phyloP scores from a whole-genome alignment of 2,329 filamentous ascomycete species.

The Arthrobotrys iridis region DNA sequence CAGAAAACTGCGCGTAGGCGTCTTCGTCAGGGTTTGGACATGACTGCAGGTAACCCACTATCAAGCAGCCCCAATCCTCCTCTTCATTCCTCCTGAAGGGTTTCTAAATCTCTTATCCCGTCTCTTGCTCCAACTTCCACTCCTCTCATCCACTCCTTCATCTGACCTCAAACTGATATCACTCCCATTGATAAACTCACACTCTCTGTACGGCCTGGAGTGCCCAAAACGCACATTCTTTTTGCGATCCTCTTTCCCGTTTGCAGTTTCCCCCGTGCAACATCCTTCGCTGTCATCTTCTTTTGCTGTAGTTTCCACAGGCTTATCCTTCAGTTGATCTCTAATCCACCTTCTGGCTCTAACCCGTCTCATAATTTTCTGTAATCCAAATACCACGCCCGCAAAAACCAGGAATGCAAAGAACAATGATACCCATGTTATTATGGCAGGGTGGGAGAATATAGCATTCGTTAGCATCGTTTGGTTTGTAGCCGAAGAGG shows the following conservation, averaged over 20 bases:
- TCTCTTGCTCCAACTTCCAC: conserved; percentile 41
- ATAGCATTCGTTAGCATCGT: conserved; percentile 28
- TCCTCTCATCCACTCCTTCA: conserved; percentile 29
- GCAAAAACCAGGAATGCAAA: conserved; percentile 20
- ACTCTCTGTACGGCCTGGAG: neutral
- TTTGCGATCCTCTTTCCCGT: neutral
- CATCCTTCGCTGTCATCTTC: neutral
- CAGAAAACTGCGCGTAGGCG: neutral
- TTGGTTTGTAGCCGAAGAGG: neutral
- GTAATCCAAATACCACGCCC: conserved; percentile 15
- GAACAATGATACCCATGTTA: conserved; percentile 23
- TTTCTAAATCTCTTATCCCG: conserved; percentile 24
- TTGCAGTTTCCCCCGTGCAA: neutral
- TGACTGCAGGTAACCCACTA: too few species aligned
- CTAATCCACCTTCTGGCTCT: conserved; percentile 25
- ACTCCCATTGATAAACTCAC: conserved; percentile 37
- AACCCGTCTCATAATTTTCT: conserved; percentile 31
- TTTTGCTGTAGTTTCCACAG: too few species aligned
- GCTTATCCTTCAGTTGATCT: neutral
- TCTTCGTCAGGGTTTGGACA: neutral
- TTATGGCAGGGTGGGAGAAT: conserved; percentile 37
- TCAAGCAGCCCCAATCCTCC: neutral
- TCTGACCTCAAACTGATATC: conserved; percentile 20
- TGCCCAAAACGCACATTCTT: neutral
- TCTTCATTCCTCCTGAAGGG: conserved; percentile 5